Conservation (phyloP, 805 yeast species). For the Spathaspora sp. region DNA sequence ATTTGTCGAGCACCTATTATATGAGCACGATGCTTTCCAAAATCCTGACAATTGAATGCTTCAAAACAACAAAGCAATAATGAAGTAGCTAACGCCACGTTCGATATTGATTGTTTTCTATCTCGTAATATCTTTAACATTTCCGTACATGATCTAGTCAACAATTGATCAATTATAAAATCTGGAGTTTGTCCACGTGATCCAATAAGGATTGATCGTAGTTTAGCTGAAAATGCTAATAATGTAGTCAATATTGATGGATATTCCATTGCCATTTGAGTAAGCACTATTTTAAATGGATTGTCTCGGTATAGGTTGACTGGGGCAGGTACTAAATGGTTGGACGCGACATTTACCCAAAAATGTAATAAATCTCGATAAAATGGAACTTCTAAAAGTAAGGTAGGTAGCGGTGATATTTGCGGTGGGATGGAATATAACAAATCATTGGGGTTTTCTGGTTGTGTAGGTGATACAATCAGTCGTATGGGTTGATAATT, state of each 20-base stretch:
- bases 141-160: constrained; percentile 56
- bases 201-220: constrained; percentile 23
- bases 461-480: background rate
- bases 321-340: constrained; percentile 64
- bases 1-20: constrained; percentile 66
- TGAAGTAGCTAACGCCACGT: constrained; percentile 61
- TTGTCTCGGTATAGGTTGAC: constrained; percentile 49
- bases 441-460: background rate
- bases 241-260: constrained; percentile 56
- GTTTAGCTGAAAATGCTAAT: constrained; percentile 40
- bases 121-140: constrained; percentile 49
- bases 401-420: constrained; percentile 54
- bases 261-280: constrained; percentile 61
- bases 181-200: constrained; percentile 23
- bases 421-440: constrained; percentile 26
- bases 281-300: constrained; percentile 64
- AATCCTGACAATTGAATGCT: constrained; percentile 39
- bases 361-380: constrained; percentile 62
- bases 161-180: constrained; percentile 47
- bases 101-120: constrained; percentile 53
- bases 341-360: constrained; percentile 59
- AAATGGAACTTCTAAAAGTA: constrained; percentile 54
- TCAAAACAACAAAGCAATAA: constrained; percentile 58
- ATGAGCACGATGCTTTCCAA: constrained; percentile 60
- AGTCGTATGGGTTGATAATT: constrained; percentile 3